Evolutionary conservation across 73 alveolate genomes (phyloP).

Genomic region (Paramecium tetraurelia): DNA sequence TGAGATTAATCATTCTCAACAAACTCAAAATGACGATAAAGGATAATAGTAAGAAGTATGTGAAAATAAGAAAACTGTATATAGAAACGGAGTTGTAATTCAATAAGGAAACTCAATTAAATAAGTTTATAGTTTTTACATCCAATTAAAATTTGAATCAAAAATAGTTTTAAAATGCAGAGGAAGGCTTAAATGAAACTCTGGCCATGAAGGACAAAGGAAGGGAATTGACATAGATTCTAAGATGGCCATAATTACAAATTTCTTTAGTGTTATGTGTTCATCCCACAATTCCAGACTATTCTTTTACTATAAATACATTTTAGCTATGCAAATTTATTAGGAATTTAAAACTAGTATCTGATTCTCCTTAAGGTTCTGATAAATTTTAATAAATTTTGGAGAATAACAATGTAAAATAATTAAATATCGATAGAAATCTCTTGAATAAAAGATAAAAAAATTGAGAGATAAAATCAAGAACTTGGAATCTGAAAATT

Average conservation of each 20-base stretch:
- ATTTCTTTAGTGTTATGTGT: not conserved
- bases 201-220: not conserved
- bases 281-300: constrained; percentile 1
- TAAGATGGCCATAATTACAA: not conserved
- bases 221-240: not conserved
- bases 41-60: not conserved
- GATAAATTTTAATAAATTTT: constrained; percentile 9
- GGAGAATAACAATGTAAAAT: not conserved
- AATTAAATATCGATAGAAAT: not conserved
- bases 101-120: not conserved
- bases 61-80: not conserved
- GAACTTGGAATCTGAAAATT: not conserved
- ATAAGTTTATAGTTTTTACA: not conserved
- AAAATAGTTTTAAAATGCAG: not conserved
- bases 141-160: not conserved
- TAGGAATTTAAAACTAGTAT: not conserved
- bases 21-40: not conserved
- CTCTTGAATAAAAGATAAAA: not conserved
- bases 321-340: constrained; percentile 13
- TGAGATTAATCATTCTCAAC: not conserved
- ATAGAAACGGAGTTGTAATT: not conserved
- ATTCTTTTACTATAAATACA: not conserved
- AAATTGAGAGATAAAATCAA: not conserved
- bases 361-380: not conserved
- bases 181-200: constrained; percentile 10